Conservation (phyloP, 768 basidiomycete species). For the Kwoniella heveanensis region DNA sequence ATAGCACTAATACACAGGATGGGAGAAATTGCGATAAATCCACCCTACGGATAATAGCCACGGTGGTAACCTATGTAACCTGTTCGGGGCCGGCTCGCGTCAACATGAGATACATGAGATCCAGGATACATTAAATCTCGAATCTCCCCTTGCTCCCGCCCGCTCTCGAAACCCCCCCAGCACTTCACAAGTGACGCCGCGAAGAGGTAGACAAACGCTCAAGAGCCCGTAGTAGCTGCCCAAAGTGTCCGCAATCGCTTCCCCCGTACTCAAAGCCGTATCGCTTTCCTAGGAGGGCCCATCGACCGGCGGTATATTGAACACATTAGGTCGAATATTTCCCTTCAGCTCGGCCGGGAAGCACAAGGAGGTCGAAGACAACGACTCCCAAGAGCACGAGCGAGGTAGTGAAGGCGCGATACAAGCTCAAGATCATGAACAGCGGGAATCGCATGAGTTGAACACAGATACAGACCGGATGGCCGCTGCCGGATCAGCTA, state of each 20-base stretch:
- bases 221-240: not conserved
- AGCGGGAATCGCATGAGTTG: not conserved
- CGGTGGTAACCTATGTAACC: too few relatives aligned
- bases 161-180: too few relatives aligned
- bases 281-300: not conserved
- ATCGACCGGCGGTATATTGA: conserved; percentile 8
- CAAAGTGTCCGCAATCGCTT: not conserved
- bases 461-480: not conserved
- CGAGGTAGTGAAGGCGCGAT: too few relatives aligned
- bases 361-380: not conserved
- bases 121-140: too few relatives aligned
- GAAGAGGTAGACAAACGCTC: too few relatives aligned
- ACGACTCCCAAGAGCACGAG: too few relatives aligned
- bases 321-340: conserved; percentile 11
- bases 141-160: not conserved
- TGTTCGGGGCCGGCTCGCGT: too few relatives aligned
- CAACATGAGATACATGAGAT: too few relatives aligned
- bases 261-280: not conserved
- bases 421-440: too few relatives aligned
- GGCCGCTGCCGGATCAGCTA: conserved; percentile 7
- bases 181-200: too few relatives aligned
- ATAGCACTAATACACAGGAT: not conserved
- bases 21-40: conserved; percentile 20
- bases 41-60: too few relatives aligned
- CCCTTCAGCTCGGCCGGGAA: conserved; percentile 6